Evolutionary conservation across 140 eudicot species (phyloP).

Genomic region (Erigeron philadelphicus): DNA sequence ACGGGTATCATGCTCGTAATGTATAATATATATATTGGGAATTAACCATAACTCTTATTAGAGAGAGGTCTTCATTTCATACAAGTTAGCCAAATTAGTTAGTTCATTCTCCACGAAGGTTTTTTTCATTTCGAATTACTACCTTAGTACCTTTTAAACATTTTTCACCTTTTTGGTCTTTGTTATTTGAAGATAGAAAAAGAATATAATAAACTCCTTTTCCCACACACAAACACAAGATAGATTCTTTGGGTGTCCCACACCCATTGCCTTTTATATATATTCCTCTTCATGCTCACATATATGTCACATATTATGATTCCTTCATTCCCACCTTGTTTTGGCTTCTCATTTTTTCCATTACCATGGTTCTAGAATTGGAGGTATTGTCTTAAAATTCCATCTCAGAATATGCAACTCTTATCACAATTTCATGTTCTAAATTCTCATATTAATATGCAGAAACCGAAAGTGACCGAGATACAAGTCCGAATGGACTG

Average conservation of each 20-base stretch:
- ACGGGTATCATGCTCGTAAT: too few species aligned
- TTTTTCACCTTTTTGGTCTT: neutral
- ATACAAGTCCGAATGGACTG: slow-evolving; percentile 91
- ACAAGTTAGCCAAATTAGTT: neutral
- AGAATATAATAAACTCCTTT: slow-evolving; percentile 21
- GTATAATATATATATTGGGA: too few species aligned
- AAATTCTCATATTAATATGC: slow-evolving; percentile 30
- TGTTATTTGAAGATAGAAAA: neutral
- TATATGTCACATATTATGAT: slow-evolving; percentile 45
- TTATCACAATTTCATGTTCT: slow-evolving; percentile 22
- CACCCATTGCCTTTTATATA: slow-evolving; percentile 59
- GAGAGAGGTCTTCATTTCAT: too few species aligned
- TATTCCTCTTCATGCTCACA: slow-evolving; percentile 57
- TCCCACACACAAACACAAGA: slow-evolving; percentile 25
- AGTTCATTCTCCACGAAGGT: neutral
- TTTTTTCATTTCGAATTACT: neutral
- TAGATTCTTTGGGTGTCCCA: slow-evolving; percentile 81
- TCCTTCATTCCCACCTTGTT: slow-evolving; percentile 43
- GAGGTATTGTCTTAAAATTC: slow-evolving; percentile 49
- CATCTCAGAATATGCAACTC: slow-evolving; percentile 19
- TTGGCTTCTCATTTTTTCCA: slow-evolving; percentile 24
- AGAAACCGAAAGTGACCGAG: slow-evolving; percentile 80
- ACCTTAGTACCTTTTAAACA: neutral
- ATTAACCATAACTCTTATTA: too few species aligned
- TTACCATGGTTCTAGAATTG: slow-evolving; percentile 58